Percentiles rank a stretch among this genome's conserved stretches.
Evolutionary conservation across 176 grass and related monocot species (phyloP).

Genomic region (sorghum (Sorghum bicolor)): DNA sequence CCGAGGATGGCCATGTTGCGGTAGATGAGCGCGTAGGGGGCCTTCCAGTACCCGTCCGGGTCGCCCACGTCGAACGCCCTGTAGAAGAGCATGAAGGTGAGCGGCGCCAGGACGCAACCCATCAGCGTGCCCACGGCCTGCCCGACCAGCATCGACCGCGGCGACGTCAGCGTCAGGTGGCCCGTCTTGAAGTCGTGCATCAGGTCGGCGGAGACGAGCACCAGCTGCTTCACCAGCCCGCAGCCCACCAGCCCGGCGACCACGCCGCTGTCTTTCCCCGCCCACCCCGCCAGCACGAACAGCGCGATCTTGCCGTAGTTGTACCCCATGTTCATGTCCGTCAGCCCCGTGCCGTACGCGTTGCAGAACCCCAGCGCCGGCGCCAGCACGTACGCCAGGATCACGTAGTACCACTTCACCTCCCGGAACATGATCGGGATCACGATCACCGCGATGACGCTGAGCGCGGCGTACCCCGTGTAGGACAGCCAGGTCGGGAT

Average conservation of each 20-base stretch:
- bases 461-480: constrained; percentile 50
- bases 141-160: constrained; percentile 81
- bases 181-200: constrained; percentile 99
- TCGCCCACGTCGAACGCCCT: constrained; percentile 88
- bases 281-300: constrained; percentile 83
- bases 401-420: constrained; percentile 93
- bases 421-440: constrained; percentile 82
- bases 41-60: constrained; percentile 82
- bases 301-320: constrained; percentile 96
- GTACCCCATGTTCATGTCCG: constrained; percentile 97
- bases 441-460: constrained; percentile 45
- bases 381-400: constrained; percentile 74
- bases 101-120: constrained; percentile 87
- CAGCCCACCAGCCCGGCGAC: constrained; percentile 72
- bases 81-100: constrained; percentile 94
- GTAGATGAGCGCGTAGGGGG: constrained; percentile 94
- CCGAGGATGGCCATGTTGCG: constrained; percentile 96
- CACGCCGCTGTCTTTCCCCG: constrained; percentile 75
- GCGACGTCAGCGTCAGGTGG: constrained; percentile 90
- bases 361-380: constrained; percentile 94
- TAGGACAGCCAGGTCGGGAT: constrained; percentile 73
- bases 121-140: constrained; percentile 78
- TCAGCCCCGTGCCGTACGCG: constrained; percentile 87
- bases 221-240: constrained; percentile 80
- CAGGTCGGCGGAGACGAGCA: constrained; percentile 82